These are phyloP conservation scores for Ogataea methylovora DNA, from an alignment of 805 yeast genomes.

Conservation along the genomic window DNA sequence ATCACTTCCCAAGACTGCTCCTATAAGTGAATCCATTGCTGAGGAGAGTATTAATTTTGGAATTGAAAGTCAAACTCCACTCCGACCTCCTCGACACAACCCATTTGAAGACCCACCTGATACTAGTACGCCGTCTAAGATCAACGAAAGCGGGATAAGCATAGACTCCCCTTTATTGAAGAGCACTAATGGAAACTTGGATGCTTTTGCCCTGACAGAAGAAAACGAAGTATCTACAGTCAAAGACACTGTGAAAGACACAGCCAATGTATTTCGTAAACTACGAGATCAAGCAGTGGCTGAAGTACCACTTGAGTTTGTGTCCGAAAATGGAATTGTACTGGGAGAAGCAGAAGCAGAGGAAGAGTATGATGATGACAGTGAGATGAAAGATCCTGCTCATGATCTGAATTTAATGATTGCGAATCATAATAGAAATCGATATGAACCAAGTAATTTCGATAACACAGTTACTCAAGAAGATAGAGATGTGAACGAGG, in stretches of 20 bases:
- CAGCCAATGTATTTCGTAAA: conserved; percentile 17
- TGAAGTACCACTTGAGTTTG: conserved; percentile 15
- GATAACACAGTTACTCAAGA: conserved; percentile 11
- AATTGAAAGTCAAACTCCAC: too few species aligned
- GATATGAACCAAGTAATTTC: conserved; percentile 4
- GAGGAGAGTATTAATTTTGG: too few species aligned
- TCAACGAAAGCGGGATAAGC: background rate
- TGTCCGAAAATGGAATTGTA: conserved; percentile 19
- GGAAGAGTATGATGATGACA: conserved; percentile 8
- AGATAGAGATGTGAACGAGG: conserved; percentile 14
- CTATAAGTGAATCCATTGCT: too few species aligned
- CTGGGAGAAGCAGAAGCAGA: conserved; percentile 9
- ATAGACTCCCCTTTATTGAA: background rate
- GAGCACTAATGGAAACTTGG: conserved; percentile 1
- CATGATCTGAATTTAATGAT: too few species aligned
- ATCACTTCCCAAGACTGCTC: too few species aligned
- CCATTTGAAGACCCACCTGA: conserved; percentile 30
- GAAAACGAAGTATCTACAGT: background rate
- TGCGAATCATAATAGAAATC: conserved; percentile 1
- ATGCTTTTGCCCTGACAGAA: too few species aligned
- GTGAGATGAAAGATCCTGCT: conserved; percentile 4
- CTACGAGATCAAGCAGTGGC: conserved; percentile 14
- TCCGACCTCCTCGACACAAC: too few species aligned
- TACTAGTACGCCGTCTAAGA: conserved; percentile 11
- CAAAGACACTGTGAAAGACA: too few species aligned